Evolutionary conservation across 805 yeast genomes (phyloP), one percentile per base, ranked within the genome.

Genomic region (Myxozyma mucilagina): DNA sequence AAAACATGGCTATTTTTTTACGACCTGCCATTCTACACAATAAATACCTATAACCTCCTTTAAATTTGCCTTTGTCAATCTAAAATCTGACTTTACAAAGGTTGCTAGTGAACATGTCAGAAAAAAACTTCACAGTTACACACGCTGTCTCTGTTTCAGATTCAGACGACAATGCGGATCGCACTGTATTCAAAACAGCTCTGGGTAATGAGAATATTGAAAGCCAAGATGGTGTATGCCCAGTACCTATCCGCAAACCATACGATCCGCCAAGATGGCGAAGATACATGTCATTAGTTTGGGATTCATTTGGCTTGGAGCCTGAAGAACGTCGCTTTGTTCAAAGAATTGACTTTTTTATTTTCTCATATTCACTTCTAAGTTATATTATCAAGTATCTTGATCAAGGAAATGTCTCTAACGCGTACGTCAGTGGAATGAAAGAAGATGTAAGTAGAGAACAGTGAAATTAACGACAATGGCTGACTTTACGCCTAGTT

Each of bases 331-430:
- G 79, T 50, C 75, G 72, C 31, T 71, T 84, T 44, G 69, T 84
- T 16, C 71, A 77, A 65, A 86, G 86, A 68, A 70, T 86, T 35
- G 90, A 86, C 67, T 63, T 83, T 14, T 69, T 84, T 36, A 73
- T 87, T 51, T 78, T 84, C 16, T 75, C 79, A 48, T 83, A 83
- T 64, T 78, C 87, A 0, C 80, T 84, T 71, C 72, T 84, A 60
- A 84, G 84, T 0, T 86, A 86, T 71, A 86, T 88, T 87, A 82
- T 86, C 56, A 86, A 86, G 70, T 83, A 84, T 56, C 74, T 87
- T 49, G 90, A 87, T 69, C 80, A 79, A 57, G 76, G 82, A 45
- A 87, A 86, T 71, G 74, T 84, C 55, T 80, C 51, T 11, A 84
- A 86, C 68, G 90, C 90, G 1, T 87, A 85, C 68, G 85, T 84